Base-by-base conservation (phyloP, 345 rosid species). In the Euphorbia tirucalli region DNA sequence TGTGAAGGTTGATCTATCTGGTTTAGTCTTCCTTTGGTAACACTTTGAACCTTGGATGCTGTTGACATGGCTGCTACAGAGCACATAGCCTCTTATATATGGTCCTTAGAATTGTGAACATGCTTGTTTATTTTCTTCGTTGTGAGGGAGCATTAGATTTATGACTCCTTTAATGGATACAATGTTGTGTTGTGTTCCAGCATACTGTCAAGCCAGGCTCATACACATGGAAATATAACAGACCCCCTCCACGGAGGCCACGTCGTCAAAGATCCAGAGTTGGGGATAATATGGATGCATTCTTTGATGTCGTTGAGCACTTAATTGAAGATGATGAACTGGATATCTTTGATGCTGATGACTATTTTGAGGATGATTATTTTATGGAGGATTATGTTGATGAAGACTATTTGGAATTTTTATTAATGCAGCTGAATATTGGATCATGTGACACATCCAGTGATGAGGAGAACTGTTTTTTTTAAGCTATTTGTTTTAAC, bases 121-220 rank as follows among this genome's bases (percentile, higher is more conserved):
- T 43, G 43, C 59, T 37, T 59, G 24, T 44, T 44, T 65, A 44
- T 46, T 70, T 22, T 46, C 27, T 35, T 71, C 35, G 2, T 68
- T 32, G 30, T 24, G 48, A 9, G 65, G 49, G 69, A 39, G 71
- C 56, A 56, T 32, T 56, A 58, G 71, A 35, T 24, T 66, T 49
- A 24, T 48, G 68, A 58, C 75, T 71, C 71, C 81, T 69, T 85
- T 83, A 81, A 83, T 74, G 80, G 80, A 83, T 85, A 76, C 74
- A 74, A 73, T 85, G 77, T 77, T 86, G 77, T 87, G 76, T 87
- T 85, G 82, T 84, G 78, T 89, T 85, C 88, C 86, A 82, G 87
- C 88, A 83, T 84, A 81, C 83, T 18, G 86, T 90, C 81, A 87
- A 81, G 92, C 88, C 88, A 64, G 90, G 96, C 75, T 90, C 96